These are phyloP conservation scores for Capsicum chinense DNA, from an alignment of 257 asterid species.

Conservation along the genomic window DNA sequence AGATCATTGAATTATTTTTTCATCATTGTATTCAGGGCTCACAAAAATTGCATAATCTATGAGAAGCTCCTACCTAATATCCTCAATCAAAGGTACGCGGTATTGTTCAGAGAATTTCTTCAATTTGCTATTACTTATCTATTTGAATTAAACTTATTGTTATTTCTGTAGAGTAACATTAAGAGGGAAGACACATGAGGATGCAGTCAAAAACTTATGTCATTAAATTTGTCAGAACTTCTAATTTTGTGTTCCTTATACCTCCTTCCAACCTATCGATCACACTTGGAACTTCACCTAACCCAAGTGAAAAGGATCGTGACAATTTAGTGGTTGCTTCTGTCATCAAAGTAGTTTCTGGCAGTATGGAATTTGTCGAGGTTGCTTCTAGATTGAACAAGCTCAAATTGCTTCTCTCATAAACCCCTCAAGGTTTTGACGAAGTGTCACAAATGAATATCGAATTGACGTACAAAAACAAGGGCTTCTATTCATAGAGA, in stretches of 20 bases:
- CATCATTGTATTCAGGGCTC: neutral
- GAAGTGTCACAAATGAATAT: conserved; percentile 67
- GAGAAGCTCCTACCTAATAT: conserved; percentile 79
- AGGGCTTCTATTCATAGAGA: conserved; percentile 71
- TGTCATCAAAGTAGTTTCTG: conserved; percentile 73
- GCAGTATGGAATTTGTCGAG: conserved; percentile 89
- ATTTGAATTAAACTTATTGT: conserved; percentile 10
- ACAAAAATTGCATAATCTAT: neutral
- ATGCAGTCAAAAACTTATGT: conserved; percentile 88
- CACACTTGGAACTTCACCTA: conserved; percentile 37
- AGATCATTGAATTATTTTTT: neutral
- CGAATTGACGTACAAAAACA: conserved; percentile 41
- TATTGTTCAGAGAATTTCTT: conserved; percentile 5
- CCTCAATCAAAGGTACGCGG: conserved; percentile 68
- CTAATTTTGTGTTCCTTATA: conserved; percentile 84
- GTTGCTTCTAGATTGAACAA: conserved; percentile 84
- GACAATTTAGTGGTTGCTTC: conserved; percentile 54
- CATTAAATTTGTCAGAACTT: conserved; percentile 87
- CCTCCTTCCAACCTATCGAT: conserved; percentile 57
- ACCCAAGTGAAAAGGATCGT: conserved; percentile 40
- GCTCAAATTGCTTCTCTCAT: conserved; percentile 75
- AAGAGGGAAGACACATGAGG: conserved; percentile 94
- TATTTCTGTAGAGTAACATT: conserved; percentile 59
- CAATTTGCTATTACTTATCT: conserved; percentile 18
- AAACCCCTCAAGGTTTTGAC: conserved; percentile 60